Conservation (phyloP, 2,329 filamentous ascomycete genomes). For the Zasmidium angulare region DNA sequence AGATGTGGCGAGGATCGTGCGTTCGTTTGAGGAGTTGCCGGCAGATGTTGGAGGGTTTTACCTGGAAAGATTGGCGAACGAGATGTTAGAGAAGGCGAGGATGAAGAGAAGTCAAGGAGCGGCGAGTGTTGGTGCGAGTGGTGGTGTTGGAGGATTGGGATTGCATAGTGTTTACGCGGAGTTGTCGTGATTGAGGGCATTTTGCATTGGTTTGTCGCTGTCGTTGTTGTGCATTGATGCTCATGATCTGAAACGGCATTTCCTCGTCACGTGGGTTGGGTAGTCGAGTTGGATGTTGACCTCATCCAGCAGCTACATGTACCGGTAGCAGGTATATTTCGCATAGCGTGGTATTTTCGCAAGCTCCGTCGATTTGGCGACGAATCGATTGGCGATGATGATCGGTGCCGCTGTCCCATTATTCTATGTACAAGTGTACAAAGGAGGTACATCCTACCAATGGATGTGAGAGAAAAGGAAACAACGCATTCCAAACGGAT, state of each 20-base stretch:
- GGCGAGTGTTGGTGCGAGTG: too few relatives aligned
- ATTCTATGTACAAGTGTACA: not conserved
- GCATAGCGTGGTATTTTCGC: too few relatives aligned
- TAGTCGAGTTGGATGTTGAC: not conserved
- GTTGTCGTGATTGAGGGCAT: not conserved
- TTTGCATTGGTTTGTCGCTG: too few relatives aligned
- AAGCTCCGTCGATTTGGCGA: too few relatives aligned
- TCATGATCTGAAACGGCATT: too few relatives aligned
- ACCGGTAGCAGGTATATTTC: too few relatives aligned
- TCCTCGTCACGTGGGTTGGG: not conserved
- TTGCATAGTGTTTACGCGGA: constrained; percentile 4
- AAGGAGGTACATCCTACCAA: not conserved
- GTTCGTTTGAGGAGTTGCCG: constrained; percentile 65
- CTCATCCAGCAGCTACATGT: not conserved
- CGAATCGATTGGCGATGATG: too few relatives aligned
- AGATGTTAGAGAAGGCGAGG: constrained; percentile 51
- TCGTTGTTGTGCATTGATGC: too few relatives aligned
- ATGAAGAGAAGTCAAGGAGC: constrained; percentile 2
- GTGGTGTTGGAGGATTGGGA: too few relatives aligned
- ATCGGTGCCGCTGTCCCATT: not conserved
- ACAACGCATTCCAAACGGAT: too few relatives aligned
- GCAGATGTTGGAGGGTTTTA: constrained; percentile 72
- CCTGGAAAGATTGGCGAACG: constrained; percentile 67
- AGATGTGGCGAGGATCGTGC: constrained; percentile 67
- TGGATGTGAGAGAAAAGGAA: not conserved